These are phyloP conservation scores for Pyrrhoderma noxium DNA, from an alignment of 1,284 basidiomycete genomes.

Conservation along the genomic window DNA sequence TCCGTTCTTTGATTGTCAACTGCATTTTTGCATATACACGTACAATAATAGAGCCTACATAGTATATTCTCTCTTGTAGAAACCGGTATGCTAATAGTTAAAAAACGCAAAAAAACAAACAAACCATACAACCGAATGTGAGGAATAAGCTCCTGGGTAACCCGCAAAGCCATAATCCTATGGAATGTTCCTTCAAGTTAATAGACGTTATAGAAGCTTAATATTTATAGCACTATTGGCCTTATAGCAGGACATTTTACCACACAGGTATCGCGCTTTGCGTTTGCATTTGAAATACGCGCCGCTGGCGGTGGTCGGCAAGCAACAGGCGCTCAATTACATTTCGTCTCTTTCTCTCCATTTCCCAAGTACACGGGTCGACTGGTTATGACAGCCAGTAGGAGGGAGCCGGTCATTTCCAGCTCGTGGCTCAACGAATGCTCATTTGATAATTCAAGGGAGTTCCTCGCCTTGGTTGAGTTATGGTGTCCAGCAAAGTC, in stretches of 20 bases:
- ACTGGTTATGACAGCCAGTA: conserved; percentile 5
- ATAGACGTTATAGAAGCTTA: too few relatives aligned
- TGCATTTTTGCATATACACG: neutral
- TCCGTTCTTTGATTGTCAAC: conserved; percentile 6
- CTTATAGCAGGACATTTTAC: too few relatives aligned
- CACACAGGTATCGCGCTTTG: too few relatives aligned
- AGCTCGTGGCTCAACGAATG: conserved; percentile 14
- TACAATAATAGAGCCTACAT: neutral
- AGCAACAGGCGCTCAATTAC: neutral
- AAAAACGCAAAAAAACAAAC: too few relatives aligned
- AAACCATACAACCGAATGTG: too few relatives aligned
- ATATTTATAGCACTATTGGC: too few relatives aligned
- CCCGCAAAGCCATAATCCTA: too few relatives aligned
- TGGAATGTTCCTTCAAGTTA: too few relatives aligned
- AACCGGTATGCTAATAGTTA: neutral
- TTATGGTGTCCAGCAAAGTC: conserved; percentile 50
- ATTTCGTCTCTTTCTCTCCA: neutral
- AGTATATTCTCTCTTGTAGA: neutral
- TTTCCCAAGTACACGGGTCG: neutral
- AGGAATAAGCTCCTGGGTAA: too few relatives aligned
- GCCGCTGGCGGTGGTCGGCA: neutral
- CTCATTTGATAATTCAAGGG: conserved; percentile 22
- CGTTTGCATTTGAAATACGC: too few relatives aligned
- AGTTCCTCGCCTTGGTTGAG: conserved; percentile 49
- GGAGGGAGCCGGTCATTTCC: conserved; percentile 3